Evolutionary conservation across 331 rosid species (phyloP).

Genomic region (Prunus yedoensis): DNA sequence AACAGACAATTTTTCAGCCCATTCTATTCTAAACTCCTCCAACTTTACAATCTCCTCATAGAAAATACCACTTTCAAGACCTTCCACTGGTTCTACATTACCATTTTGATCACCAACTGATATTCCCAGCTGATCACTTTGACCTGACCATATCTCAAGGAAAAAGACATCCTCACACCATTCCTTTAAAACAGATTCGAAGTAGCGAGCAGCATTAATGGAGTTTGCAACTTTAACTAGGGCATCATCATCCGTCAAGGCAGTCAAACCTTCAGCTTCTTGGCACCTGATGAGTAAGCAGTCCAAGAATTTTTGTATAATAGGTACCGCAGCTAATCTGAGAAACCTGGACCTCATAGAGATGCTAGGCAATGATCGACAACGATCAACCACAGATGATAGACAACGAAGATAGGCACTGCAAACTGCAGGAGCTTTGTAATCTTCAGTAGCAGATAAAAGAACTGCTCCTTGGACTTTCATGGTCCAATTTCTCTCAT

Average conservation of each 20-base stretch:
- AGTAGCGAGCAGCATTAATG: constrained; percentile 73
- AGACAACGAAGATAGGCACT: constrained; percentile 52
- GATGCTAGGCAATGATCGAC: constrained; percentile 63
- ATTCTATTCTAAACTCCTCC: constrained; percentile 65
- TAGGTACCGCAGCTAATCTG: constrained; percentile 59
- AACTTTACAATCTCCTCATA: constrained; percentile 60
- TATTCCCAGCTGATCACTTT: constrained; percentile 34
- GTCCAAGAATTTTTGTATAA: constrained; percentile 51
- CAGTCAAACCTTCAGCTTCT: constrained; percentile 98
- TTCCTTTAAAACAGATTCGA: constrained; percentile 70
- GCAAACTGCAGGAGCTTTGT: constrained; percentile 75
- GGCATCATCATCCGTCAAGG: constrained; percentile 79
- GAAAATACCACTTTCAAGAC: constrained; percentile 49
- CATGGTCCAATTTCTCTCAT: constrained; percentile 72
- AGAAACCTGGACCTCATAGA: constrained; percentile 72
- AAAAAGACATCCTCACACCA: constrained; percentile 87
- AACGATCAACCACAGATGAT: constrained; percentile 66
- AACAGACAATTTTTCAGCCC: constrained; percentile 74
- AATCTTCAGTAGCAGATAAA: constrained; percentile 54
- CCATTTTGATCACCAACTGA: constrained; percentile 23
- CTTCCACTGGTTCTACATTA: constrained; percentile 25
- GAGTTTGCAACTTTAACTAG: constrained; percentile 74
- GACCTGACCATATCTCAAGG: constrained; percentile 63
- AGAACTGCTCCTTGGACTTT: constrained; percentile 52
- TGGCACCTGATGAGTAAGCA: constrained; percentile 77